Evolutionary conservation across 345 rosid species (phyloP).

Genomic region (Crucihimalaya himalaica): DNA sequence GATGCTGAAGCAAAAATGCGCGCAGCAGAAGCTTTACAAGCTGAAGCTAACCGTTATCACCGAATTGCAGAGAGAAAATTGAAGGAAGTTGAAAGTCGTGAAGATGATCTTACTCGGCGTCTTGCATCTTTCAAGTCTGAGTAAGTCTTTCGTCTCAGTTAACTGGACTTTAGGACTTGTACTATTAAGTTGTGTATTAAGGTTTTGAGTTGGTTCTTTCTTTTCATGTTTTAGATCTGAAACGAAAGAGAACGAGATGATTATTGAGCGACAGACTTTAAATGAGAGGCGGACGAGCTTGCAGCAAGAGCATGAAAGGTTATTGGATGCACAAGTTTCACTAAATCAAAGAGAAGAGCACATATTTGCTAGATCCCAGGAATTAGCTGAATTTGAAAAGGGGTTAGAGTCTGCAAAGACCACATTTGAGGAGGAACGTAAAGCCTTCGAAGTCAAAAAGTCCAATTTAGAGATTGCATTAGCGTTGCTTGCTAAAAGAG

Average conservation of each 20-base stretch:
- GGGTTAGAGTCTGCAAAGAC: slow-evolving; percentile 58
- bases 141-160: slow-evolving; percentile 50
- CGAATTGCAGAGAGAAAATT: slow-evolving; percentile 86
- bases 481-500: slow-evolving; percentile 64
- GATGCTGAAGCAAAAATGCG: slow-evolving; percentile 69
- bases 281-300: slow-evolving; percentile 72
- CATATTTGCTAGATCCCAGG: slow-evolving; percentile 66
- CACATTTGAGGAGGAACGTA: slow-evolving; percentile 56
- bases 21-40: slow-evolving; percentile 71
- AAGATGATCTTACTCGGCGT: slow-evolving; percentile 73
- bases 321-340: slow-evolving; percentile 72
- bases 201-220: slow-evolving; percentile 7
- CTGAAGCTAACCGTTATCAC: slow-evolving; percentile 67
- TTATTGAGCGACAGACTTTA: slow-evolving; percentile 63
- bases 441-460: slow-evolving; percentile 55
- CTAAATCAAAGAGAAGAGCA: slow-evolving; percentile 86
- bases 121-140: slow-evolving; percentile 66
- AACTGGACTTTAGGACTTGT: slow-evolving; percentile 4
- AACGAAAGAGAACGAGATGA: slow-evolving; percentile 70
- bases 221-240: slow-evolving; percentile 60
- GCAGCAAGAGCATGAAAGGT: slow-evolving; percentile 78
- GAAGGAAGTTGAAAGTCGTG: slow-evolving; percentile 78
- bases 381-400: slow-evolving; percentile 60
- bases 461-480: slow-evolving; percentile 54
- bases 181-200: slow-evolving; percentile 11